A percentile compares a stretch with the other conserved stretches of the same genome.
Conservation (phyloP, 805 yeast species). For the Suhomyces sp. region DNA sequence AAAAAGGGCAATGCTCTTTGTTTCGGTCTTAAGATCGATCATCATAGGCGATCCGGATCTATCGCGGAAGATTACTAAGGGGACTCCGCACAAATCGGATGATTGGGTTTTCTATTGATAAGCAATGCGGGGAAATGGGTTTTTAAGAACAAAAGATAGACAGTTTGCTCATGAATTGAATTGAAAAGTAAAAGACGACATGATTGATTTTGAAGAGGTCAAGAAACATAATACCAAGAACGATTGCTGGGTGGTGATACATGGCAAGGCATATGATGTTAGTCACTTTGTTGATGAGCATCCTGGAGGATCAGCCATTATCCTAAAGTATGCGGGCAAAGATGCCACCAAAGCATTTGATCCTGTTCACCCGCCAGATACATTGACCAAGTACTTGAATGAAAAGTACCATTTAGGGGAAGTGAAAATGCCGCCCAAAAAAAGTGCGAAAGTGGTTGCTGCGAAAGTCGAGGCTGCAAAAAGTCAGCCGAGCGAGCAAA, state of each 20-base stretch:
- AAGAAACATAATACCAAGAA: conserved; percentile 49
- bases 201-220: conserved; percentile 24
- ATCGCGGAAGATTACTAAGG: neutral
- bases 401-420: conserved; percentile 35
- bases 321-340: conserved; percentile 49
- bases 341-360: conserved; percentile 78
- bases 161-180: neutral
- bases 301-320: conserved; percentile 60
- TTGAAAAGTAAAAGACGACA: neutral
- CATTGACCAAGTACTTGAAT: conserved; percentile 65
- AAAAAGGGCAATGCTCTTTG: no score
- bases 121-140: neutral
- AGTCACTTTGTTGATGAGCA: conserved; percentile 58
- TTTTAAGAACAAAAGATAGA: neutral
- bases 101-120: neutral
- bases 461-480: neutral
- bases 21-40: no score
- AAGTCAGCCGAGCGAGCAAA: neutral
- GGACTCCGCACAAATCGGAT: neutral
- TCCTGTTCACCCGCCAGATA: conserved; percentile 90
- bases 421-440: conserved; percentile 18
- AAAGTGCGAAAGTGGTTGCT: neutral
- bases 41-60: neutral
- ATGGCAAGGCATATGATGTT: conserved; percentile 76
- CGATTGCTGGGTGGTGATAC: conserved; percentile 83